Percentiles rank a stretch among this genome's conserved stretches.
Conservation (phyloP, 208 protist genomes). For the Acanthamoeba royreba region DNA sequence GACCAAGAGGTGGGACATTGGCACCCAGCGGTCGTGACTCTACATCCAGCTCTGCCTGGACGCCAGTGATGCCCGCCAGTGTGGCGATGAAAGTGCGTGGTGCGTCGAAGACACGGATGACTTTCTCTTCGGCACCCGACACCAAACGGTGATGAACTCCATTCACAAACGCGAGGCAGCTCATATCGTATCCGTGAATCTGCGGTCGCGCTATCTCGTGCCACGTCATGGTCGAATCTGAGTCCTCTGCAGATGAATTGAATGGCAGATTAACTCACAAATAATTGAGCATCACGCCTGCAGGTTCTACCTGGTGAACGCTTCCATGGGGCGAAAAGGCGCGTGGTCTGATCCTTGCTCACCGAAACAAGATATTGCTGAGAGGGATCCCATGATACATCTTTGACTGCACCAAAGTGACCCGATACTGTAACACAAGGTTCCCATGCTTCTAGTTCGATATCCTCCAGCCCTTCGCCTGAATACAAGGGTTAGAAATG, state of each 20-base stretch:
- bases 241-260: neutral
- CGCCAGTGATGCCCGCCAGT: constrained; percentile 48
- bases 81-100: constrained; percentile 63
- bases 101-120: constrained; percentile 68
- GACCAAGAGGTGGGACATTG: constrained; percentile 71
- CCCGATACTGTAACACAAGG: constrained; percentile 53
- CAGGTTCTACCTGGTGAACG: neutral
- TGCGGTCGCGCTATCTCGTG: constrained; percentile 76
- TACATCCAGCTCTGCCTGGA: neutral
- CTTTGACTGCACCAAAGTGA: constrained; percentile 63
- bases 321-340: constrained; percentile 60
- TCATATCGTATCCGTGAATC: constrained; percentile 79
- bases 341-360: constrained; percentile 70
- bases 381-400: constrained; percentile 57
- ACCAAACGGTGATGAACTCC: constrained; percentile 49
- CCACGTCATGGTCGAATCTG: constrained; percentile 49
- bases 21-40: constrained; percentile 49
- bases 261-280: too few species aligned
- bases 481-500: neutral
- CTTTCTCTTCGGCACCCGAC: constrained; percentile 77
- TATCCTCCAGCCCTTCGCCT: neutral
- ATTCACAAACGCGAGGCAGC: constrained; percentile 62
- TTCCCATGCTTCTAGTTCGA: constrained; percentile 32
- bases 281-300: too few species aligned
- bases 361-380: constrained; percentile 51